Evolutionary conservation across 164 flowering plant species (phyloP).

Genomic region (Akebia trifoliata): DNA sequence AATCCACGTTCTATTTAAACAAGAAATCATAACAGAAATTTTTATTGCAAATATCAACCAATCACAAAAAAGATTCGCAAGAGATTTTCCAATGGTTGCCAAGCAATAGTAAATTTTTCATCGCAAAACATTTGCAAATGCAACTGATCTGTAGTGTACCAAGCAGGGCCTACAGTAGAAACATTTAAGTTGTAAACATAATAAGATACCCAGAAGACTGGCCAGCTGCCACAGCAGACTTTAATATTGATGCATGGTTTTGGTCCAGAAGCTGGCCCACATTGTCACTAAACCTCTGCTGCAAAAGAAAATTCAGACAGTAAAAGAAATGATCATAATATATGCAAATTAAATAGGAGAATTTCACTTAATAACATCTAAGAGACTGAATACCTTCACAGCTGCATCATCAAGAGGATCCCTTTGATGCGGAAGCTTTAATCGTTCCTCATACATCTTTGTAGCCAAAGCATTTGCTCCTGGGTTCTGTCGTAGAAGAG

Average conservation of each 20-base stretch:
- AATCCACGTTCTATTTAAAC: too few relatives aligned
- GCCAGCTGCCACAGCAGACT: constrained; percentile 70
- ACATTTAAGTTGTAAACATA: not conserved
- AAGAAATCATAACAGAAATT: too few relatives aligned
- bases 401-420: constrained; percentile 88
- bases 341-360: too few relatives aligned
- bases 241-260: constrained; percentile 71
- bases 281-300: constrained; percentile 84
- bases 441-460: constrained; percentile 86
- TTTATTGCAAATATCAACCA: too few relatives aligned
- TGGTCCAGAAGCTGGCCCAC: constrained; percentile 77
- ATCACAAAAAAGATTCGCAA: too few relatives aligned
- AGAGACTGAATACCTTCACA: constrained; percentile 53
- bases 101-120: too few relatives aligned
- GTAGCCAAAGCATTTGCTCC: constrained; percentile 88
- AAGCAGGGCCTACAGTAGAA: too few relatives aligned
- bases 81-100: too few relatives aligned
- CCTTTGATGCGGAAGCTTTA: constrained; percentile 73
- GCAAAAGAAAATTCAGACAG: too few relatives aligned
- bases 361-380: not conserved
- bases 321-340: too few relatives aligned
- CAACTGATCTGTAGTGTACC: too few relatives aligned
- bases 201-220: constrained; percentile 82
- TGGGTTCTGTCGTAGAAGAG: constrained; percentile 64
- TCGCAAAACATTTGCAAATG: too few relatives aligned